Base-by-base conservation (phyloP, 805 yeast genomes). In the Saccharomycopsis schoenii region DNA sequence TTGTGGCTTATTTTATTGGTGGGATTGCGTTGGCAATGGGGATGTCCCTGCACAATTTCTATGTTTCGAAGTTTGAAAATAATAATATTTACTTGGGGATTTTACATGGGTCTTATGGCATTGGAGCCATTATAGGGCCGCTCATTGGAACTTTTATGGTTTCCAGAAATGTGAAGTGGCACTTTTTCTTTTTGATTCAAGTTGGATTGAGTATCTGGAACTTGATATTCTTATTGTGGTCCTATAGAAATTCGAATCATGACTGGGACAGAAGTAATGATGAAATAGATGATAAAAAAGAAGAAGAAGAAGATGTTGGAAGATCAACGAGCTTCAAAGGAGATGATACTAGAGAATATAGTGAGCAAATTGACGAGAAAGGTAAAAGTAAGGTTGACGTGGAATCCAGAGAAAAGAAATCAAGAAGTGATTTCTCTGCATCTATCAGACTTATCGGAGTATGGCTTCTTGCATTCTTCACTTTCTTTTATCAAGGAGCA, bases 91-190 rank as follows among this genome's bases (percentile, higher is more conserved):
- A 77, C 63, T 69, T 84, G 47, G 84, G 88, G 0, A 71, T 74
- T 58, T 77, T 78, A 66, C 89, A 85, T 69, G 89, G 86, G 0
- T 66, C 73, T 6, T 85, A 84, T 68, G 90, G 90, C 1, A 41
- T 81, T 1, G 89, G 89, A 11, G 89, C 89, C 2, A 78, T 84
- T 2, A 60, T 82, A 1, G 77, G 86, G 2, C 89, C 90, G 1
- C 68, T 84, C 50, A 71, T 83, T 39, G 84, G 83, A 2, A 83
- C 87, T 0, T 71, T 77, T 0, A 74, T 85, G 77, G 77, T 82
- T 17, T 73, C 77, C 54, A 64, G 68, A 0, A 83, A 83, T 2
- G 68, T 77, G n/a, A 64, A 66, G 59, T 85, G 89, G 89, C 74
- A 81, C 67, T 75, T 67, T 61, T 81, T 73, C 69, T 85, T 83